Percentiles rank a stretch among this genome's conserved stretches.
These are phyloP conservation scores for Globisporangium splendens DNA, from an alignment of 352 stramenopile genomes.

Conservation along the genomic window DNA sequence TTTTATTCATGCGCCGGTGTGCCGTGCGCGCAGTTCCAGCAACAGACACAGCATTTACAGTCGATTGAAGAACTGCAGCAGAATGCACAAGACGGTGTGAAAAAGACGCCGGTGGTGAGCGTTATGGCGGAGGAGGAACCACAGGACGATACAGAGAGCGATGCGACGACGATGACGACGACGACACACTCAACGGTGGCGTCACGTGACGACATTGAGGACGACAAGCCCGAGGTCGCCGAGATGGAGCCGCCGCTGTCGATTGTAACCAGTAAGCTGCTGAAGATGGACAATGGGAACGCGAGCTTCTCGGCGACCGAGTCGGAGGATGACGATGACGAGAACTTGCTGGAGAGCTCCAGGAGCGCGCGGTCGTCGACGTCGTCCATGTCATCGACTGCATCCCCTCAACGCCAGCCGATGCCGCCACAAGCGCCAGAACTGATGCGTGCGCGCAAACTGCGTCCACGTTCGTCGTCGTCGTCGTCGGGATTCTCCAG, in stretches of 20 bases:
- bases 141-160: too few relatives aligned
- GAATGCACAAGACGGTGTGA: too few relatives aligned
- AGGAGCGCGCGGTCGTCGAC: not conserved
- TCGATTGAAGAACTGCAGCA: not conserved
- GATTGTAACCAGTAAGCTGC: slow-evolving; percentile 2
- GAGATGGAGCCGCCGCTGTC: slow-evolving; percentile 8
- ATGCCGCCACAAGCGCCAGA: not conserved
- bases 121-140: too few relatives aligned
- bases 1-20: slow-evolving; percentile 50
- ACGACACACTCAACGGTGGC: too few relatives aligned
- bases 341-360: slow-evolving; percentile 1
- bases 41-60: not conserved
- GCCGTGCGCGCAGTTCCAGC: slow-evolving; percentile 4
- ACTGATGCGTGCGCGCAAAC: slow-evolving; percentile 2
- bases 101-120: too few relatives aligned
- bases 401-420: slow-evolving; percentile 9
- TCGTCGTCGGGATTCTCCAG: slow-evolving; percentile 15
- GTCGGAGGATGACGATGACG: slow-evolving; percentile 45
- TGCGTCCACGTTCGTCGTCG: slow-evolving; percentile 17
- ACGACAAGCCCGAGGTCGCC: not conserved
- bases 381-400: slow-evolving; percentile 1
- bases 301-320: slow-evolving; percentile 43
- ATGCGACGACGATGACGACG: too few relatives aligned
- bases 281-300: slow-evolving; percentile 9
- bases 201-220: not conserved